Conservation (phyloP, 768 basidiomycete genomes). For the Fibroporia radiculosa region DNA sequence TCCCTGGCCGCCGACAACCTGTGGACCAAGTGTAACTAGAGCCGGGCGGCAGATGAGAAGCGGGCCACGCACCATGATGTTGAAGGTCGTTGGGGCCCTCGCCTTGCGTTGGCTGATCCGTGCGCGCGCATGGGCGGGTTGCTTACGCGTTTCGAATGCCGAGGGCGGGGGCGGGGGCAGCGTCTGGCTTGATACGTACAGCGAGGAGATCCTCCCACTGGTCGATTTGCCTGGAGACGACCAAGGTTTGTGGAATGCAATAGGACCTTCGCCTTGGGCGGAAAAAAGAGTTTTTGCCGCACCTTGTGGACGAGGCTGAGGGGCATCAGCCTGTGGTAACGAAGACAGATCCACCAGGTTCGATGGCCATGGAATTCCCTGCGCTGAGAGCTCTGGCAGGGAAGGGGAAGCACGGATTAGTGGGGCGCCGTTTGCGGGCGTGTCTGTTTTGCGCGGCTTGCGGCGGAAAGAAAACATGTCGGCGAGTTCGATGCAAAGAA, state of each 20-base stretch:
- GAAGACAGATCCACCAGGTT: constrained; percentile 68
- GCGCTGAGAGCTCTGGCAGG: constrained; percentile 66
- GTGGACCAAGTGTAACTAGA: neutral
- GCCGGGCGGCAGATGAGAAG: neutral
- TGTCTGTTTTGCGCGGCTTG: constrained; percentile 48
- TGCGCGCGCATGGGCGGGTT: constrained; percentile 25
- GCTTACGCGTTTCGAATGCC: constrained; percentile 52
- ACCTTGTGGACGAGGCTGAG: constrained; percentile 45
- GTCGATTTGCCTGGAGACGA: constrained; percentile 16
- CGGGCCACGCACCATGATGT: constrained; percentile 59
- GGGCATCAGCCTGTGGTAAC: constrained; percentile 39
- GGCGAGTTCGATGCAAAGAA: neutral
- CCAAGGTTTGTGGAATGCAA: constrained; percentile 83
- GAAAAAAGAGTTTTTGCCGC: constrained; percentile 64
- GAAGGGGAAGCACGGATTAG: constrained; percentile 70
- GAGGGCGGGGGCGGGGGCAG: constrained; percentile 53
- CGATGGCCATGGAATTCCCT: constrained; percentile 81
- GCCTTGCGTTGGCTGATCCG: constrained; percentile 54
- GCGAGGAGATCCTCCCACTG: constrained; percentile 51
- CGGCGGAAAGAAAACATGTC: constrained; percentile 67
- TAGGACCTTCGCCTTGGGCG: constrained; percentile 42
- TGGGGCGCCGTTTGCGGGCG: constrained; percentile 28
- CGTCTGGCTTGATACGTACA: constrained; percentile 63
- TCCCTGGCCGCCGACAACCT: constrained; percentile 77
- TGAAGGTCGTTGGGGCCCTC: constrained; percentile 71